phyloP scores from a whole-genome alignment of 202 grass and related monocot species.

The Setaria viridis region DNA sequence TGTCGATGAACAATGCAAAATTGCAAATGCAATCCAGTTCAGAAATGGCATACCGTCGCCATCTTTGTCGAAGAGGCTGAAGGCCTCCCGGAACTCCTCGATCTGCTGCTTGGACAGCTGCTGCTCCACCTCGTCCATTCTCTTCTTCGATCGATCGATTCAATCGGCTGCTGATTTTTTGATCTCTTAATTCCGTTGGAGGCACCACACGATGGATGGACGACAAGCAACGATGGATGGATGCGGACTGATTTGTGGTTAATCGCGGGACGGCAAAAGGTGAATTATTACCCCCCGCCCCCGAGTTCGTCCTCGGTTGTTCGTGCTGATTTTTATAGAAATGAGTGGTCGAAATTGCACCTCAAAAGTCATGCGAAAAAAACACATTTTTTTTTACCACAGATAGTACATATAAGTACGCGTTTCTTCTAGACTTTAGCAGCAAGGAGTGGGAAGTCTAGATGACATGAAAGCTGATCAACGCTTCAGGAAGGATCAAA shows the following conservation, averaged over 20 bases:
- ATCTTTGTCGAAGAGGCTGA: constrained; percentile 73
- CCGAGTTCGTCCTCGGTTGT: not conserved
- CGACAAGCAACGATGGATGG: not conserved
- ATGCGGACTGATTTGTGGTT: not conserved
- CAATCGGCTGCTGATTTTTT: too few relatives aligned
- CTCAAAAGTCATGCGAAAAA: too few relatives aligned
- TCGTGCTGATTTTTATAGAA: not conserved
- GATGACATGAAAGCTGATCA: too few relatives aligned
- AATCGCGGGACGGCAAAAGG: not conserved
- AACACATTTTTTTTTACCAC: too few relatives aligned
- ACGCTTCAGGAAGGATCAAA: too few relatives aligned
- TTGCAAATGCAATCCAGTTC: not conserved
- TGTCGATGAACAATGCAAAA: not conserved
- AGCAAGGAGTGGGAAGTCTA: too few relatives aligned
- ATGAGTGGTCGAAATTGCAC: too few relatives aligned
- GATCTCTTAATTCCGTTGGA: not conserved
- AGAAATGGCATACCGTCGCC: constrained; percentile 50
- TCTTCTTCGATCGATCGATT: not conserved
- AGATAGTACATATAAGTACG: too few relatives aligned
- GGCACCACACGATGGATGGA: not conserved
- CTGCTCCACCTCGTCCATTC: constrained; percentile 53
- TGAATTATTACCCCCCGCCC: not conserved
- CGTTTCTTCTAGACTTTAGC: too few relatives aligned
- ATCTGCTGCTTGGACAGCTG: constrained; percentile 55
- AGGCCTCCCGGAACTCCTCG: constrained; percentile 61